A percentile compares a stretch with the other conserved stretches of the same genome.
phyloP scores from a whole-genome alignment of 2,329 filamentous ascomycete genomes.

The Periconia sp. region DNA sequence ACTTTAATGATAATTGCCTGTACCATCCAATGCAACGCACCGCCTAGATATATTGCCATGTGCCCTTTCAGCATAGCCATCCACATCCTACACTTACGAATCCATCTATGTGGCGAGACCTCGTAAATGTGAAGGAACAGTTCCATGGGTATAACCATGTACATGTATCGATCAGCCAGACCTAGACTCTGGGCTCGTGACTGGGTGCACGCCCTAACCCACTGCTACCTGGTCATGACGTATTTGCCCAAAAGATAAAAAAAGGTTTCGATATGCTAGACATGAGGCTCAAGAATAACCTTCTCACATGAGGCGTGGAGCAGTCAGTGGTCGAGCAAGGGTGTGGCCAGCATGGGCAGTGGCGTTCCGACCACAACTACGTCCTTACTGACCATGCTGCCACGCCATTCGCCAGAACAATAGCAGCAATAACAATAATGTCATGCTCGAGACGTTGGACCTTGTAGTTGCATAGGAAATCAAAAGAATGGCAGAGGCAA shows the following conservation, averaged over 20 bases:
- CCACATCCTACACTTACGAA: background rate
- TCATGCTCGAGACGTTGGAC: background rate
- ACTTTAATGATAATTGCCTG: too few species aligned
- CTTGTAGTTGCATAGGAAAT: background rate
- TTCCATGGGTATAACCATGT: background rate
- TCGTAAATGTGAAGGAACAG: background rate
- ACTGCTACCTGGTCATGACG: background rate
- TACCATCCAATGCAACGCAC: too few species aligned
- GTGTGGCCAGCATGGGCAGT: conserved; percentile 6
- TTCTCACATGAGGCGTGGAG: too few species aligned
- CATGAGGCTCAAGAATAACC: too few species aligned
- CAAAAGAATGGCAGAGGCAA: background rate
- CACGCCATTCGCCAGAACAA: background rate
- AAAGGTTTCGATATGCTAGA: background rate
- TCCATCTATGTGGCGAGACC: background rate
- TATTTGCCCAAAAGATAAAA: background rate
- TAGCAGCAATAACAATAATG: conserved; percentile 1
- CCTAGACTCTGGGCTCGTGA: background rate
- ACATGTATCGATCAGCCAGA: background rate
- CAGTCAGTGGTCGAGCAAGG: conserved; percentile 1
- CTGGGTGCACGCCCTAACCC: background rate
- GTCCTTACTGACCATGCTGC: background rate
- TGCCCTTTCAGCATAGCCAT: too few species aligned
- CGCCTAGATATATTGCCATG: too few species aligned
- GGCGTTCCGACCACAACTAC: conserved; percentile 6